Evolutionary conservation across 2,329 filamentous ascomycete genomes (phyloP).

Genomic region (Epichloe hybrida): DNA sequence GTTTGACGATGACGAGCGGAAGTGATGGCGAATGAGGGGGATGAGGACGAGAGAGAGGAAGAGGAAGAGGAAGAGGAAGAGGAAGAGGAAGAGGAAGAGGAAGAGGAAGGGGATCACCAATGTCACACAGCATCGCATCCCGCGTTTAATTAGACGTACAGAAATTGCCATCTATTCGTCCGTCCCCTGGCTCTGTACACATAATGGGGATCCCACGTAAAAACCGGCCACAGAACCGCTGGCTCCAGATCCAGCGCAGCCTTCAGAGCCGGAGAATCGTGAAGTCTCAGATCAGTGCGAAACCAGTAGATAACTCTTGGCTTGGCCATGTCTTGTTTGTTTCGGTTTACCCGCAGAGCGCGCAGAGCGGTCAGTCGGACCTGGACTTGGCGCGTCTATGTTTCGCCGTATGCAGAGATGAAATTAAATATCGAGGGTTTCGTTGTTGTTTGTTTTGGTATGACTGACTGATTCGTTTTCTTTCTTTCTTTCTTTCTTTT

Average conservation of each 20-base stretch:
- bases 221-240: constrained; percentile 57
- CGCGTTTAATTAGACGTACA: constrained; percentile 27
- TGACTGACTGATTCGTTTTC: not conserved
- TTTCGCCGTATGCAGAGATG: not conserved
- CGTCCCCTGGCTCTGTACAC: constrained; percentile 59
- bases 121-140: not conserved
- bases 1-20: not conserved
- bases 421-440: not conserved
- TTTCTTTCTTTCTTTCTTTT: not conserved
- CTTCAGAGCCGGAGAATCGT: constrained; percentile 62
- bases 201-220: constrained; percentile 73
- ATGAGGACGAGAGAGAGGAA: too few species aligned
- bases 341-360: not conserved
- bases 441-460: too few species aligned
- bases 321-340: constrained; percentile 16
- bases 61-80: too few species aligned
- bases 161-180: constrained; percentile 61
- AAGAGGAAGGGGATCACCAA: not conserved
- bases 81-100: not conserved
- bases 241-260: constrained; percentile 59
- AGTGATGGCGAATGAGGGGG: not conserved
- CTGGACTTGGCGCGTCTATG: not conserved
- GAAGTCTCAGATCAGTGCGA: constrained; percentile 61
- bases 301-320: constrained; percentile 60
- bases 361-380: not conserved